Conservation (phyloP, 805 yeast genomes). For the Candida loeiensis region DNA sequence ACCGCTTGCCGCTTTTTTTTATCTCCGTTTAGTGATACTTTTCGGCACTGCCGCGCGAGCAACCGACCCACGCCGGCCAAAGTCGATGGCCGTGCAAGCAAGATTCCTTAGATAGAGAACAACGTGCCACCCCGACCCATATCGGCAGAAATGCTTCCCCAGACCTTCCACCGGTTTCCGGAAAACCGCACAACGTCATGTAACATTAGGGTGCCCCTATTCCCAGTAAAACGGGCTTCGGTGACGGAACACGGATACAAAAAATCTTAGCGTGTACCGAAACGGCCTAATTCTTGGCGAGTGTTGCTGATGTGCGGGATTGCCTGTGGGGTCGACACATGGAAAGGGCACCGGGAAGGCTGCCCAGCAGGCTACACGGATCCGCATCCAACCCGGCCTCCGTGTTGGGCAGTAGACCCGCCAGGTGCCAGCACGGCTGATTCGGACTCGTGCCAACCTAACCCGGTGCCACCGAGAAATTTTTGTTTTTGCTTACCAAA, state of each 20-base stretch:
- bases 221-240: conserved; percentile 1
- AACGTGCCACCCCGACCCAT: too few species aligned
- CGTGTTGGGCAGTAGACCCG: too few species aligned
- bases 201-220: conserved; percentile 1
- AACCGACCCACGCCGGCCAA: too few species aligned
- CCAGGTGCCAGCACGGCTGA: conserved; percentile 3
- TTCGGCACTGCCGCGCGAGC: not conserved
- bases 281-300: not conserved
- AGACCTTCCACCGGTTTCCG: not conserved
- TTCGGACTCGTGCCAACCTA: conserved; percentile 1
- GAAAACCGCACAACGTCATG: not conserved
- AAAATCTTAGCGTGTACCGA: not conserved
- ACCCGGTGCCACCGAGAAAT: conserved; percentile 3
- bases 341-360: too few species aligned
- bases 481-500: not conserved
- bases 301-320: too few species aligned
- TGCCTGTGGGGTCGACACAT: too few species aligned
- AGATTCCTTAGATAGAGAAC: too few species aligned
- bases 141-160: not conserved
- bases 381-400: too few species aligned
- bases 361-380: too few species aligned
- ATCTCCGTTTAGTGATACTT: not conserved
- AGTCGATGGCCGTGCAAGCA: too few species aligned
- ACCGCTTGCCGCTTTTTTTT: not conserved
- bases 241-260: conserved; percentile 1